Base-by-base conservation (phyloP, 2,329 filamentous ascomycete genomes). In the Epichloe typhina region DNA sequence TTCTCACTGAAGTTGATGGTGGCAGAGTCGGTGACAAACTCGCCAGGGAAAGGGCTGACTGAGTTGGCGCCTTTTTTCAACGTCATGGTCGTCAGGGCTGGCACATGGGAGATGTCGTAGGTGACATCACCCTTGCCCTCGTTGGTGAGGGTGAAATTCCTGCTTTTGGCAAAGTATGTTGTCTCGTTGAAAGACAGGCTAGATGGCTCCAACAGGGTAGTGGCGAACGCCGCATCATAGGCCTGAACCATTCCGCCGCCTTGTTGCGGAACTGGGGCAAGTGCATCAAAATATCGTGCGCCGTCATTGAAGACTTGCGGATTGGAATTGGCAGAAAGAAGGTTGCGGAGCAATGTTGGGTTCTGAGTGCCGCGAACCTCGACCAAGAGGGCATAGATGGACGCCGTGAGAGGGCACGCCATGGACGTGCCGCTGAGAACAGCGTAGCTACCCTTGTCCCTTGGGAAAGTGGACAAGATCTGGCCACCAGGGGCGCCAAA, bases 181-280 rank as follows among this genome's bases (percentile, higher is more conserved):
- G 76, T 77, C 61, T 82, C 78, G 60, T 82, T 81, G 65, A 81
- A 79, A 7, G 73, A 69, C 13, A 83, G 65, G 59, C 71, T 75
- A 33, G 73, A 72, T 15, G 68, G 69, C 60, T 72, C 72, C 21
- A 81, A 64, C 19, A 74, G 57, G 1, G 71, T 72, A 1, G 69
- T 74, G n/a, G 72, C 65, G 56, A 74, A 71, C 9, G 77, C 73
- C 13, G 76, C 73, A 50, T 79, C 73, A 59, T 73, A 76, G 2
- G 74, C 77, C 55, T 79, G 73, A 3, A 53, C 45, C 23, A 66
- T 41, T 17, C 61, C 3, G 65, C 66, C 72, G 37, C 78, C 78
- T 56, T 79, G 74, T 60, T 82, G 77, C 2, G 72, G 60, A 11
- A 79, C 73, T 0, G 78, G 75, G 1, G 74, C 72, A 1, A 74